Base-by-base conservation (phyloP, 345 rosid species). In the Acer campestre region DNA sequence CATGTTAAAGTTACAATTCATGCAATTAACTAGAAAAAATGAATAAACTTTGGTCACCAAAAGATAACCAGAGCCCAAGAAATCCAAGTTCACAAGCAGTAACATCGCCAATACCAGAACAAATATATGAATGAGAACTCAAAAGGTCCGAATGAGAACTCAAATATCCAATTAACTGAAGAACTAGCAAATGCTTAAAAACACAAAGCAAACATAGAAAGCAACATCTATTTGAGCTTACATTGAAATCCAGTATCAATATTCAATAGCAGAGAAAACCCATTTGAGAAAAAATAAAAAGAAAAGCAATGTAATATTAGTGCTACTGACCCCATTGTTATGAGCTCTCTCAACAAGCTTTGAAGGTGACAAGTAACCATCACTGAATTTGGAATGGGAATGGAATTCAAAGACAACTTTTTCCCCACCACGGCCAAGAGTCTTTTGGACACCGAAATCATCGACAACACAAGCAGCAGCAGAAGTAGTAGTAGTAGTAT, bases 341-440 rank as follows among this genome's bases (percentile, higher is more conserved):
- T 92, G 89, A 86, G 99, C 99, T 80, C 89, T 90, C 84, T 96
- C 93, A 5, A 96, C 91, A 80, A 96, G 92, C 88, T 91, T 96
- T 3, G 97, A 81, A 76, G 99, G 99, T 18, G 99, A 87, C 77
- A 96, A 80, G 84, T 83, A 94, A 23, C 99, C 99, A 80, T 96
- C 99, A 79, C 99, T 96, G 83, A 65, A 89, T 79, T 94, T 96
- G 56, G 98, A 89, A 83, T 96, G 99, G 11, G 93, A 88, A 79
- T 96, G 99, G 83, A 94, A 85, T 82, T 96, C 99, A 79, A 94
- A 96, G 6, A 90, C 86, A 80, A 90, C 35, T 77, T 81, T 92
- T 49, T 88, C 87, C 58, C 61, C 71, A 12, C 78, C 75, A 40
- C 82, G 80, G 17, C 82, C 85, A 11, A 12, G 18, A 68, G 78